Conservation (phyloP, 106 monocot species). For the Dioscorea zingiberensis region DNA sequence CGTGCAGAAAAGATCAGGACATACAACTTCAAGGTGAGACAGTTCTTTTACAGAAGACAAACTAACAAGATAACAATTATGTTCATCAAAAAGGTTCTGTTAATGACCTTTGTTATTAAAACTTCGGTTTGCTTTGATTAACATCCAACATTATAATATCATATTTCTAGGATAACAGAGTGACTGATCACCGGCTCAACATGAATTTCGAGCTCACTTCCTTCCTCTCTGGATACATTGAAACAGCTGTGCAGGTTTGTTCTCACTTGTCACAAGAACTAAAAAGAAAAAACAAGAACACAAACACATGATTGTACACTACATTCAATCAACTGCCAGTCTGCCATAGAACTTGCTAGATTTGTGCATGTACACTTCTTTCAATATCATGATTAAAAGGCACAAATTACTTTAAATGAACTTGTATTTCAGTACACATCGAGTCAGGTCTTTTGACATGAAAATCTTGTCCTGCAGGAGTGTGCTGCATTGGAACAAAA, state of each 20-base stretch:
- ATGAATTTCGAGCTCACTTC: conserved; percentile 97
- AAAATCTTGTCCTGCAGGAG: conserved; percentile 21
- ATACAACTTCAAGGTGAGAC: conserved; percentile 90
- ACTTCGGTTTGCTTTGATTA: background rate
- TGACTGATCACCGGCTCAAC: conserved; percentile 70
- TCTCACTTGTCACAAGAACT: background rate
- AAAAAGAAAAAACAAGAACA: background rate
- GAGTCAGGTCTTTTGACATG: background rate
- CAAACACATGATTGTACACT: background rate
- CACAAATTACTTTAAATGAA: too few relatives aligned
- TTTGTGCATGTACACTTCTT: too few relatives aligned
- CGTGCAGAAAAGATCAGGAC: conserved; percentile 98
- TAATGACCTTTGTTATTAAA: background rate
- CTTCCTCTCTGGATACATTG: conserved; percentile 87
- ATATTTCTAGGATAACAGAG: conserved; percentile 62
- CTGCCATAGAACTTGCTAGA: too few relatives aligned
- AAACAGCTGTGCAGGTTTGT: conserved; percentile 73
- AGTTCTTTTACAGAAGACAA: background rate
- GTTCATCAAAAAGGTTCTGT: too few relatives aligned
- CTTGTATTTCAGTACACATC: background rate
- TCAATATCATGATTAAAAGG: background rate
- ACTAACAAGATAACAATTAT: too few relatives aligned
- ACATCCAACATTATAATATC: too few relatives aligned
- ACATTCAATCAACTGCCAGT: too few relatives aligned
- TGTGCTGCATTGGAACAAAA: conserved; percentile 75